Base-by-base conservation (phyloP, 805 yeast species). In the Wickerhamiella qilinensis region DNA sequence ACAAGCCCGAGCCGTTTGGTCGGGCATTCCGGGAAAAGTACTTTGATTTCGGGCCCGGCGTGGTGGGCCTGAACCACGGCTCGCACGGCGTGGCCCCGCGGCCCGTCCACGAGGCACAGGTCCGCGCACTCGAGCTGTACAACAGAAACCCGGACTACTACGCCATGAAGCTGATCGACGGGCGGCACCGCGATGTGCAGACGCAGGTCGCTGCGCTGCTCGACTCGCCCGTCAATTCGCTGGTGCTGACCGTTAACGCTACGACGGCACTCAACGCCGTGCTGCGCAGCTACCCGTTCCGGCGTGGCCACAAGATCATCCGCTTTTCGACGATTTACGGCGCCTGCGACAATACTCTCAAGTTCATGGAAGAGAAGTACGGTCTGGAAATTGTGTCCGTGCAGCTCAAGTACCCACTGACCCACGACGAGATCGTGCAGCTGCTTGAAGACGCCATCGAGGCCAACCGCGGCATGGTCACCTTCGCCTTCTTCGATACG, bases 241-340 rank as follows among this genome's bases (percentile, higher is more conserved):
- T 75, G 34, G 83, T 72, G 0, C 54, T 76, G 30, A 70, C 69
- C 2, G 53, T 62, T 8, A 77, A 76, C 49, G 79, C 84, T 3
- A 73, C 82, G 3, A 56, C 67, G 3, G 83, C 73, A 2, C 65
- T 71, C 34, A 75, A 75, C 50, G 57, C 72, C 0, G 65, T 76
- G 1, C 58, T 77, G 41, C 56, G 81, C 42, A 67, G 75, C 30
- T 61, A 59, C 25, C 73, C 73, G 7, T 70, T 73, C 45, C 33
- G 58, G 15, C 56, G 60, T 36, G 73, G 71, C 17, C 83, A 75
- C 49, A 64, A 59, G 37, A 57, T 77, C 20, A 56, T 75, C 9
- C 48, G 64, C 21, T 65, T 67, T 39, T 59, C 66, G 24, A 66
- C 76, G 14, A 60, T 69, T 1, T 77, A 74, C 49, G 69, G 63